Evolutionary conservation across 2,329 filamentous ascomycete species (phyloP), one percentile per base, ranked within the genome.

Genomic region (Venturia asperata): DNA sequence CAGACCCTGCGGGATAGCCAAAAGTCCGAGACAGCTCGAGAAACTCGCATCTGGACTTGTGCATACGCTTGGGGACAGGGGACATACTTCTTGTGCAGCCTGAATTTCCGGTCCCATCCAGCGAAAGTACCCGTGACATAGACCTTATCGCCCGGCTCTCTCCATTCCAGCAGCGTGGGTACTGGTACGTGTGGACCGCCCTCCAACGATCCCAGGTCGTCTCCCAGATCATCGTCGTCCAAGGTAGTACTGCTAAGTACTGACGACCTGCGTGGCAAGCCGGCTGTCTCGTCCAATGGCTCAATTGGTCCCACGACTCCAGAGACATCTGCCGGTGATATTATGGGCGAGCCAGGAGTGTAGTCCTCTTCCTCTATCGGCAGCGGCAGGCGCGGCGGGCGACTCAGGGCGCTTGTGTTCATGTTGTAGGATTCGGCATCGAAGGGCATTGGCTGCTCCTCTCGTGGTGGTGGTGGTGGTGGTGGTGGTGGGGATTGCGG

Each of bases 61-160:
- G 52, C 17, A 39, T 60, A 45, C 5, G 17, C 13, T 58, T 27
- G 52, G 42, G 42, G 56, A 52, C 47, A 64, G 19, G 30, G 27
- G 11, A 86, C 89, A 85, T 84, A 96, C 92, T 91, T 88, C 76
- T 85, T 87, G 76, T 92, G 86, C 73, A 99, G 80, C 70, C 89
- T 86, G 74, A 92, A 95, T 78, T 97, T 97, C 75, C 89, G 88
- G 77, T 95, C 92, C 94, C 94, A 99, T 75, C 93, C 90, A 71
- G 96, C 95, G 74, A 97, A 97, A 24, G 94, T 97, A 69, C 93
- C 93, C 0, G 94, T 99, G 58, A 99, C 92, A 75, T 96, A 99
- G 68, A 97, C 86, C 77, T 92, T 95, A 66, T 96, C 90, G 66
- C 90, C 92, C 63, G 86, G 86, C 10, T 85, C 84, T 69, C 84